phyloP scores from a whole-genome alignment of 805 yeast genomes.

The Metschnikowia baotianmanensis region DNA sequence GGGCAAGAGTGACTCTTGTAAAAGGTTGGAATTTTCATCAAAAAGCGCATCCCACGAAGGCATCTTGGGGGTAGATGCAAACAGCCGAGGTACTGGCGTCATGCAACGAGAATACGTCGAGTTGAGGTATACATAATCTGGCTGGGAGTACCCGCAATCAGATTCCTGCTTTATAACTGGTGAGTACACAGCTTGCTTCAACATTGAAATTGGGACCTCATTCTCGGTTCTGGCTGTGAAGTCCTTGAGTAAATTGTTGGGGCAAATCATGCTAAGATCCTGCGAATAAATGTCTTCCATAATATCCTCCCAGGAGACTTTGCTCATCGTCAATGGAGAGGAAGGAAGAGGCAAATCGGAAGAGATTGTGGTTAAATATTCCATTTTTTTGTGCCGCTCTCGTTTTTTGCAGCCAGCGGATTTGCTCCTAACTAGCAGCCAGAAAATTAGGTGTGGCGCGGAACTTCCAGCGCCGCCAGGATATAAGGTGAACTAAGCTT shows the following conservation, averaged over 20 bases:
- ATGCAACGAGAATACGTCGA: neutral
- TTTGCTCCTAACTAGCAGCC: too few relatives aligned
- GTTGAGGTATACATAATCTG: slow-evolving; percentile 2
- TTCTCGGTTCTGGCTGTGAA: slow-evolving; percentile 2
- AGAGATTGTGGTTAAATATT: slow-evolving; percentile 1
- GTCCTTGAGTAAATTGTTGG: slow-evolving; percentile 2
- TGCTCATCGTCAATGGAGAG: slow-evolving; percentile 1
- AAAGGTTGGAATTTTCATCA: neutral
- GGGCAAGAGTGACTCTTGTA: neutral
- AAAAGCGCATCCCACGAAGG: slow-evolving; percentile 2
- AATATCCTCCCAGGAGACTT: slow-evolving; percentile 2
- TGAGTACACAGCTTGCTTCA: slow-evolving; percentile 1
- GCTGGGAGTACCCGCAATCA: slow-evolving; percentile 3
- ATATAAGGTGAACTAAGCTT: too few relatives aligned
- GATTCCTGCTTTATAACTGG: slow-evolving; percentile 8
- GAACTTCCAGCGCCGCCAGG: neutral
- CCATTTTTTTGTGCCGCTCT: neutral
- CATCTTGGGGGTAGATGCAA: slow-evolving; percentile 5
- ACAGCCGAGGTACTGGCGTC: neutral
- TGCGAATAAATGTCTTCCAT: neutral
- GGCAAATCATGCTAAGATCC: slow-evolving; percentile 2
- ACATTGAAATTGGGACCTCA: slow-evolving; percentile 1
- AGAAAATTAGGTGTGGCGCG: neutral
- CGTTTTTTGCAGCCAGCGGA: slow-evolving; percentile 7
- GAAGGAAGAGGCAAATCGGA: slow-evolving; percentile 7